A percentile compares a stretch with the other conserved stretches of the same genome.
Evolutionary conservation across 371 early-diverging fungal genomes (phyloP).

Genomic region (Mortierella sp.): DNA sequence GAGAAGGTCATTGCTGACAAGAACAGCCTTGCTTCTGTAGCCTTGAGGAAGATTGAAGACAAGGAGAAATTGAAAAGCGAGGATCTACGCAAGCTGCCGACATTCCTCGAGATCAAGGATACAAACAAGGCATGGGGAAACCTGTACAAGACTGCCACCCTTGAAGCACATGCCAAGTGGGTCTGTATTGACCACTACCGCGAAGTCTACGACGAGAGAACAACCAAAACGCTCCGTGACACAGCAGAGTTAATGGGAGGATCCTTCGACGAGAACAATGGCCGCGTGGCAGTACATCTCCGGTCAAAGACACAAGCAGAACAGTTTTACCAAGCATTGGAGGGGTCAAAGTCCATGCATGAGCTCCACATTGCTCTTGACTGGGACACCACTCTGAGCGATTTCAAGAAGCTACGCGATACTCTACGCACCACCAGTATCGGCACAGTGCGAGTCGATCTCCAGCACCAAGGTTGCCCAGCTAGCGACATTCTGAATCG

Average conservation of each 20-base stretch:
- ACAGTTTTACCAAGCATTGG: constrained; percentile 21
- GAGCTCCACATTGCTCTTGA: constrained; percentile 15
- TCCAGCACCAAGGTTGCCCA: neutral
- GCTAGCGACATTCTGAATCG: constrained; percentile 3
- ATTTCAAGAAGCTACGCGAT: constrained; percentile 15
- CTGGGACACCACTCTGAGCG: constrained; percentile 5
- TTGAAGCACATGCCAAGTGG: constrained; percentile 26
- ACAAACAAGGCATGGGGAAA: constrained; percentile 9
- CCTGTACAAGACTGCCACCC: constrained; percentile 19
- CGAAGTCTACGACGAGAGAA: neutral
- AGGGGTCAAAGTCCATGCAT: constrained; percentile 6
- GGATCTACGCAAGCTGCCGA: constrained; percentile 9
- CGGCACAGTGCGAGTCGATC: neutral
- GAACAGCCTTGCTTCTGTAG: too few relatives aligned
- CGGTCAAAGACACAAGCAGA: constrained; percentile 4
- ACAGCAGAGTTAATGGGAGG: neutral
- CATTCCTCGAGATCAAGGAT: constrained; percentile 13
- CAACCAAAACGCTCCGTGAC: neutral
- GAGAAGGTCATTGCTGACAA: too few relatives aligned
- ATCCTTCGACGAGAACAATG: constrained; percentile 15
- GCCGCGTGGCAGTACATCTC: constrained; percentile 8
- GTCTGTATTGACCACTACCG: constrained; percentile 32
- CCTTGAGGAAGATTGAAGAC: neutral
- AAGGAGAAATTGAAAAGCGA: constrained; percentile 6
- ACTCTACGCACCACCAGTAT: constrained; percentile 9